Evolutionary conservation across 2,329 filamentous ascomycete genomes (phyloP).

Genomic region (Chrysoporthe cubensis): DNA sequence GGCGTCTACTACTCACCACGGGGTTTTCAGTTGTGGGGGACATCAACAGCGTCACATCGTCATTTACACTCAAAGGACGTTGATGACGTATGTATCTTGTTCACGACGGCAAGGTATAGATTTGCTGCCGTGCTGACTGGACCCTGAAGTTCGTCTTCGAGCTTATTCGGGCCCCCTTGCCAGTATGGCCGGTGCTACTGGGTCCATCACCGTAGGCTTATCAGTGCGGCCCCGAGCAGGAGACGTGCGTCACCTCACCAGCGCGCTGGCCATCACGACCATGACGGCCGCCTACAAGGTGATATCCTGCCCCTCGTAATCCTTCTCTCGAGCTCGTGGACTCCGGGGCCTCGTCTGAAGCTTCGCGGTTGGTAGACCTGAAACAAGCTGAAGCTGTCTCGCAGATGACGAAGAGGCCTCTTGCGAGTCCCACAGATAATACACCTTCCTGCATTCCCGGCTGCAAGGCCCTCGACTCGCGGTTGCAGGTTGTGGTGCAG

Average conservation of each 20-base stretch:
- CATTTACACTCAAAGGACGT: constrained; percentile 6
- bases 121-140: not conserved
- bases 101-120: constrained; percentile 1
- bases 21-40: not conserved
- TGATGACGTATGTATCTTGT: constrained; percentile 20
- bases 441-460: constrained; percentile 7
- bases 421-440: constrained; percentile 17
- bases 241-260: constrained; percentile 19
- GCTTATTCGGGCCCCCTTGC: not conserved
- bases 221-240: constrained; percentile 6
- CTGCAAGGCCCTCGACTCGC: constrained; percentile 12
- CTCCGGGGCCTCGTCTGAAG: not conserved
- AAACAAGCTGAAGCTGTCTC: constrained; percentile 19
- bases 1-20: not conserved
- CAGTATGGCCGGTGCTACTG: not conserved
- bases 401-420: constrained; percentile 23
- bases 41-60: constrained; percentile 1
- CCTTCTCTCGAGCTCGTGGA: not conserved
- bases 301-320: not conserved
- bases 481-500: constrained; percentile 15
- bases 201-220: constrained; percentile 6
- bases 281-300: not conserved
- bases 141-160: not conserved
- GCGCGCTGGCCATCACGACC: not conserved
- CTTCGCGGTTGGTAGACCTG: constrained; percentile 1